Evolutionary conservation across 768 basidiomycete species (phyloP).

Genomic region (Mycena galopus): DNA sequence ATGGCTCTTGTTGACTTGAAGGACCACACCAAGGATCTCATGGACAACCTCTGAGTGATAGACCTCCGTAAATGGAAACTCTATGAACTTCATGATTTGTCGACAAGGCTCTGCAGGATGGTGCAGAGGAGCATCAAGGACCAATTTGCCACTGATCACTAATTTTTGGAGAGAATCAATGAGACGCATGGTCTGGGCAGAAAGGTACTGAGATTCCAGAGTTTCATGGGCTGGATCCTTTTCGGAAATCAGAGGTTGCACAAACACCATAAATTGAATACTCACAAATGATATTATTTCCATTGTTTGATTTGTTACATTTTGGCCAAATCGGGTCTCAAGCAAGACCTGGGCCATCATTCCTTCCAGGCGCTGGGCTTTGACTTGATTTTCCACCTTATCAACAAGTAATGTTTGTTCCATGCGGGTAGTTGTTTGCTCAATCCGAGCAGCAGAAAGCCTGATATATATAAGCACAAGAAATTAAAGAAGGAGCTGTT

Average conservation of each 20-base stretch:
- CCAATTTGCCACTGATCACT: background rate
- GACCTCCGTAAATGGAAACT: background rate
- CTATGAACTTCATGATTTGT: no score
- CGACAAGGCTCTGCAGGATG: background rate
- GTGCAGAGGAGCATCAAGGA: background rate
- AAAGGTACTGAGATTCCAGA: slow-evolving; percentile 26
- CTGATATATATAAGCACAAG: no score
- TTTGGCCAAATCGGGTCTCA: slow-evolving; percentile 17
- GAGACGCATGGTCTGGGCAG: slow-evolving; percentile 5
- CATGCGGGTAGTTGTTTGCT: background rate
- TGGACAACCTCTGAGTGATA: background rate
- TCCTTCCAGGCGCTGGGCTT: slow-evolving; percentile 4
- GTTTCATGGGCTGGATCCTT: slow-evolving; percentile 21
- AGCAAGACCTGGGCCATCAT: slow-evolving; percentile 23
- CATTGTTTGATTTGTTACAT: slow-evolving; percentile 1
- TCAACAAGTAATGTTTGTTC: slow-evolving; percentile 15
- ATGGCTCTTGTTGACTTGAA: background rate
- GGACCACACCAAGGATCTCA: background rate
- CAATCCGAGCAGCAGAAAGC: background rate
- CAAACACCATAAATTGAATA: background rate
- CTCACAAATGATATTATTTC: slow-evolving; percentile 22
- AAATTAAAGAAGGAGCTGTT: no score
- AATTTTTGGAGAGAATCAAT: slow-evolving; percentile 7
- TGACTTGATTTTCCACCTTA: slow-evolving; percentile 21
- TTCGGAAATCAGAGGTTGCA: background rate